A percentile compares a stretch with the other conserved stretches of the same genome.
phyloP scores from a whole-genome alignment of 1,139 yeast genomes.

The Saccharomyces hybrid region DNA sequence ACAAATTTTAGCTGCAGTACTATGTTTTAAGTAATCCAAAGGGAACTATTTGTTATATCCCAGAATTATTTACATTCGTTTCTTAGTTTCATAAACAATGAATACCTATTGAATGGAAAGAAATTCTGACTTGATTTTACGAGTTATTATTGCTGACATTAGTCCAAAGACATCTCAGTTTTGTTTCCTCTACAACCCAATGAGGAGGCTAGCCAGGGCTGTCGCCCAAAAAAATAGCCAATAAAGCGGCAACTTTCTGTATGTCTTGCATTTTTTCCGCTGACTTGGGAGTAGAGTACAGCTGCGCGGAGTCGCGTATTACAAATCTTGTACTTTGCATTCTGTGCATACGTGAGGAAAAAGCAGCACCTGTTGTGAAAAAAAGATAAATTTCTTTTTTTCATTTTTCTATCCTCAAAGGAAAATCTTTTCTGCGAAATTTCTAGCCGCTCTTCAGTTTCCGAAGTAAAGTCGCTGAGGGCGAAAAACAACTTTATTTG shows the following conservation, averaged over 20 bases:
- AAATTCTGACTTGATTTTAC: neutral
- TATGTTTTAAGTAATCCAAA: neutral
- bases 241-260: neutral
- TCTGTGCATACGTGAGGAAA: conserved; percentile 1
- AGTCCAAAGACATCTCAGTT: neutral
- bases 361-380: neutral
- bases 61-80: neutral
- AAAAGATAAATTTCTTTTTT: neutral
- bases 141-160: neutral
- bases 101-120: neutral
- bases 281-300: neutral
- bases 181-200: neutral
- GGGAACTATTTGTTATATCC: neutral
- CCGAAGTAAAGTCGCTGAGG: neutral
- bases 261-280: neutral
- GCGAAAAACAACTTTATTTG: neutral
- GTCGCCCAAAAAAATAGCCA: neutral
- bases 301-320: neutral
- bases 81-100: neutral
- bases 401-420: neutral
- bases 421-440: neutral
- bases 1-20: neutral
- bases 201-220: neutral
- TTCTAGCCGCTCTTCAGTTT: neutral
- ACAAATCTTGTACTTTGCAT: neutral